Percentiles rank a stretch among this genome's conserved stretches.
phyloP scores from a whole-genome alignment of 1,284 basidiomycete species.

The Ustilago hordei region DNA sequence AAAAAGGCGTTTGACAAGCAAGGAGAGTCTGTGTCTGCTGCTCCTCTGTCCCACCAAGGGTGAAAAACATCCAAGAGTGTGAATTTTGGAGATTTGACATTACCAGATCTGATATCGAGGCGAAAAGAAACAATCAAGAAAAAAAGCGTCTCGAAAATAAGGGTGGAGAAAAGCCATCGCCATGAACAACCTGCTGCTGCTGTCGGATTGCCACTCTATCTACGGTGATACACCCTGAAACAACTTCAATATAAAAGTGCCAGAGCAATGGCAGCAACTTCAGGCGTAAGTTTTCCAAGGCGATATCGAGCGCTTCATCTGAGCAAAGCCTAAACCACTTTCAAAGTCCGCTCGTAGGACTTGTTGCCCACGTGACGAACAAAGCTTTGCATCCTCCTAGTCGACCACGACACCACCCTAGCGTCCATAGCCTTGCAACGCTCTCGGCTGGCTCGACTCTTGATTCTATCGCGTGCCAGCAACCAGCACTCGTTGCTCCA shows the following conservation, averaged over 20 bases:
- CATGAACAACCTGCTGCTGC: neutral
- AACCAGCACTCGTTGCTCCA: neutral
- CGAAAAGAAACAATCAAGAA: neutral
- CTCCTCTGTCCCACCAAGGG: neutral
- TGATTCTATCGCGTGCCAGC: neutral
- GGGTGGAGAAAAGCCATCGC: constrained; percentile 2
- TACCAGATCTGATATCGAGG: neutral
- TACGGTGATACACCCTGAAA: neutral
- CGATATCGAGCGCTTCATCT: neutral
- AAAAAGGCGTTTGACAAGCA: neutral
- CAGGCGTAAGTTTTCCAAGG: no score
- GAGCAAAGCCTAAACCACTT: neutral
- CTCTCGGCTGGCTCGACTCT: neutral
- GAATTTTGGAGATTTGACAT: neutral
- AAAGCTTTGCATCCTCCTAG: neutral
- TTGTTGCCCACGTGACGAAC: neutral
- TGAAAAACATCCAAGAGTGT: neutral
- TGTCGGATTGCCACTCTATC: neutral
- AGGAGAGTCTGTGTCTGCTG: neutral
- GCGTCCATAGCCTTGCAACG: neutral
- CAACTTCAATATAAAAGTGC: no score
- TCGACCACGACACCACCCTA: neutral
- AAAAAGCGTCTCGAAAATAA: neutral
- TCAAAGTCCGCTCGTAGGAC: neutral
- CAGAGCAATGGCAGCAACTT: no score